Conservation (phyloP, 768 basidiomycete species). For the Lentinula raphanica region DNA sequence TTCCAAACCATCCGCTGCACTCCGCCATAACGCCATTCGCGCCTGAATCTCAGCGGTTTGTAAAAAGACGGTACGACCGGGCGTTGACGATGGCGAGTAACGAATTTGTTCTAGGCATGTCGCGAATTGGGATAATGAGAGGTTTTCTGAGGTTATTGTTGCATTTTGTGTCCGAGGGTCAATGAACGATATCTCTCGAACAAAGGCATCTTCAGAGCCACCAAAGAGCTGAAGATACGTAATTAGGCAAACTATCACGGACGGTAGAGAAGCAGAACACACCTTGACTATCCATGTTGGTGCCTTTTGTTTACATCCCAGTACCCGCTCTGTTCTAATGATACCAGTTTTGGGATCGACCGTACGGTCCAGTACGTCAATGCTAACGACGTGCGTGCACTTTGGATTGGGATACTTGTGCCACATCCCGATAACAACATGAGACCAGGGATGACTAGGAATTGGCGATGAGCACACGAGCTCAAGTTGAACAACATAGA, state of each 20-base stretch:
- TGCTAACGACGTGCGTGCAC: slow-evolving; percentile 81
- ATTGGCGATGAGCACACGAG: slow-evolving; percentile 7
- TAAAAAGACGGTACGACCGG: slow-evolving; percentile 62
- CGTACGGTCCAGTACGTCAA: slow-evolving; percentile 82
- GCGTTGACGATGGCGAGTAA: slow-evolving; percentile 62
- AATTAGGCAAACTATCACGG: slow-evolving; percentile 26
- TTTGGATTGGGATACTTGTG: slow-evolving; percentile 95
- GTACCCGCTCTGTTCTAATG: slow-evolving; percentile 84
- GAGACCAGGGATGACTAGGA: slow-evolving; percentile 79
- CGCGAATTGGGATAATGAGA: slow-evolving; percentile 91
- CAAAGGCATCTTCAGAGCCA: slow-evolving; percentile 90
- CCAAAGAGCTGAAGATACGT: slow-evolving; percentile 66
- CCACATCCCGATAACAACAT: slow-evolving; percentile 91
- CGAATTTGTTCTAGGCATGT: slow-evolving; percentile 88
- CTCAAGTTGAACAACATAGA: slow-evolving; percentile 15
- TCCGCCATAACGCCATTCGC: slow-evolving; percentile 74
- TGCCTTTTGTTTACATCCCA: slow-evolving; percentile 90
- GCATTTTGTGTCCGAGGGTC: slow-evolving; percentile 79
- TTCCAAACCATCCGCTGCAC: slow-evolving; percentile 79
- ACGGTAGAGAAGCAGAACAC: not conserved
- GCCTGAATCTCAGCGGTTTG: slow-evolving; percentile 94
- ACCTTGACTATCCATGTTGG: slow-evolving; percentile 94
- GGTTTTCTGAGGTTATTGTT: slow-evolving; percentile 87
- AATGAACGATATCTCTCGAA: slow-evolving; percentile 90
- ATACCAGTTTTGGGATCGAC: slow-evolving; percentile 82